Evolutionary conservation across 176 grass and related monocot genomes (phyloP), one percentile per base, ranked within the genome.

Genomic region (Triticum aestivum): DNA sequence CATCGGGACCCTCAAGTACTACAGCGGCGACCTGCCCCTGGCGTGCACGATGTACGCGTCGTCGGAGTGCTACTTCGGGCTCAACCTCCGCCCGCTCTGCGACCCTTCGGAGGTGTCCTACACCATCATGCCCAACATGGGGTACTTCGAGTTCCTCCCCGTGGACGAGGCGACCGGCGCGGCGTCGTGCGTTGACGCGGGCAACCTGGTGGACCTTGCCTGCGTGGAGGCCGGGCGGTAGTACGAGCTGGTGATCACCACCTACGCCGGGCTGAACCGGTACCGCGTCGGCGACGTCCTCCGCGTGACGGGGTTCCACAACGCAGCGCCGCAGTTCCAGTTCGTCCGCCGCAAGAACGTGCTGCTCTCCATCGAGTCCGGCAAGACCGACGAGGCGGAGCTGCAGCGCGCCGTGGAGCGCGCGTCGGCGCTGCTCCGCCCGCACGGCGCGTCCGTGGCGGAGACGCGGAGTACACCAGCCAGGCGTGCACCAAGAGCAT

Each of bases 71-170:
- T 98, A 96, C 84, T 98, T 98, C 65, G 96, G 96, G 9, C 61
- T 98, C 4, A 98, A 98, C 89, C 96, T 96, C 49, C 79, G 90
- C 17, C 96, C 96, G 33, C 94, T 96, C 79, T 98, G 96, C 85
- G 79, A 89, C 72, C 96, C 96, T 0, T 89, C 93, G 0, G 93
- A 98, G 69, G 93, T 98, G 20, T 92, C 96, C 42, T 98, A 98
- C 93, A 98, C 96, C 84, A 95, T 98, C 90, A 92, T 98, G 96
- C 96, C 96, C 33, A 98, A 95, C 91, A 98, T 98, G 96, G 94
- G 83, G 79, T 98, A 98, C 91, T 98, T 98, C 86, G 96, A 98
- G 88, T 98, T 98, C 84, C 87, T 98, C 33, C 89, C 93, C 38
- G 75, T 93, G 61, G 93, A 87, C 81, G 51, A 56, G 65, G 61